Base-by-base conservation (phyloP, 768 basidiomycete species). In the Mycena galericulata region DNA sequence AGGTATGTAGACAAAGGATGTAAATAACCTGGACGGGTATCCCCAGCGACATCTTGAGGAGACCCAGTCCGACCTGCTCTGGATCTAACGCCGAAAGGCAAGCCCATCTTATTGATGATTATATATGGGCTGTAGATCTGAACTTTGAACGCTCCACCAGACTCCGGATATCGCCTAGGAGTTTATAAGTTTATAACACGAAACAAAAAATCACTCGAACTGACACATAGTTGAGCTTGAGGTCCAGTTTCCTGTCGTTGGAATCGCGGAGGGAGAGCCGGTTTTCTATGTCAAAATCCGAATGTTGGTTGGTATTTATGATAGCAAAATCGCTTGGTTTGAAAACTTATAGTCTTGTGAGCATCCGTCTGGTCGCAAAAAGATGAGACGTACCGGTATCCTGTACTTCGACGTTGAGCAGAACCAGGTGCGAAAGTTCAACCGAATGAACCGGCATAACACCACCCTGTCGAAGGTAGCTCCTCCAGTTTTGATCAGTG, bases 371-470 rank as follows among this genome's bases (percentile, higher is more conserved):
- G 22, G 38, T 56, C 12, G 29, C 34, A 24, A 51, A 11, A 4
- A 22, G 55, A 24, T 41, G 38, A 1, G 18, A 65, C 85, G 73
- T 72, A 96, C 97, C 90, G 53, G 95, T 93, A 72, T 99, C 97
- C 80, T 99, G 92, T 2, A 98, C 84, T 60, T 91, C 85, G n/a
- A 98, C 86, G 72, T 95, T 99, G 46, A 99, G 85, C 17, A 99
- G 81, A 27, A 99, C 87, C 62, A 99, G 85, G 78, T 99, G 98
- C 7, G 87, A 87, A 3, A 99, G 83, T 75, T 99, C 96, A 29
- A 98, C 94, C 3, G 95, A 96, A 76, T 99, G 98, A 20, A 99
- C 92, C 3, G 98, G 98, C 90, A 97, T 97, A 43, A 96, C 85
- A 9, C 97, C 97, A 30, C 98, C 97, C 74, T 94, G 90, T 49